Conservation (phyloP, 306 rosid species). For the Datisca glomerata region DNA sequence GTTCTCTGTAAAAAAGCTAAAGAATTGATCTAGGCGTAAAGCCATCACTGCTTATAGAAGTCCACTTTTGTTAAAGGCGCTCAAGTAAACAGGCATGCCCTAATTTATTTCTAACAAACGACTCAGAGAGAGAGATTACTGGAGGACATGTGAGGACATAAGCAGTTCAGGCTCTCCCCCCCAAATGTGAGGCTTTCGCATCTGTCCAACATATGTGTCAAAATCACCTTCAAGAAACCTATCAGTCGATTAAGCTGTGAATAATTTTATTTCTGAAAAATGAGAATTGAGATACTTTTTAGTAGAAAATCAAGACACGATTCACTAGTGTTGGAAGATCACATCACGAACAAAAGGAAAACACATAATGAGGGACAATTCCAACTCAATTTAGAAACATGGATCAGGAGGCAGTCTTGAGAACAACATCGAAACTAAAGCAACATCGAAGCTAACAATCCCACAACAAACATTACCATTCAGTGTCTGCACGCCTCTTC, state of each 20-base stretch:
- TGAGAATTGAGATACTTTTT: not conserved
- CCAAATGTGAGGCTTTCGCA: constrained; percentile 64
- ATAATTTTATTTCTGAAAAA: not conserved
- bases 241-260: constrained; percentile 1
- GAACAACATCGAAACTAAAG: not conserved
- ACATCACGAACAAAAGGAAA: not conserved
- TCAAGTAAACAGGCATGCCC: too few relatives aligned
- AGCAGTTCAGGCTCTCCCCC: constrained; percentile 94
- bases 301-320: not conserved
- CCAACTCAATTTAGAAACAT: not conserved
- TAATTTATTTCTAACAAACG: too few relatives aligned
- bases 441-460: not conserved
- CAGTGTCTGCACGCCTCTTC: constrained; percentile 49
- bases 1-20: too few relatives aligned
- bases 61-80: too few relatives aligned
- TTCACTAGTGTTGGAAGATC: not conserved
- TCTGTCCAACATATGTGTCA: constrained; percentile 46
- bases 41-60: too few relatives aligned
- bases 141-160: constrained; percentile 67
- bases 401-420: not conserved
- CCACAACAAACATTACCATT: constrained; percentile 39
- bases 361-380: not conserved
- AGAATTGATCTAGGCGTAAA: too few relatives aligned
- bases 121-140: constrained; percentile 34
- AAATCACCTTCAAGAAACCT: constrained; percentile 91